Percentiles rank a stretch among this genome's conserved stretches.
phyloP scores from a whole-genome alignment of 2,329 filamentous ascomycete genomes.

The Sporothrix globosa region DNA sequence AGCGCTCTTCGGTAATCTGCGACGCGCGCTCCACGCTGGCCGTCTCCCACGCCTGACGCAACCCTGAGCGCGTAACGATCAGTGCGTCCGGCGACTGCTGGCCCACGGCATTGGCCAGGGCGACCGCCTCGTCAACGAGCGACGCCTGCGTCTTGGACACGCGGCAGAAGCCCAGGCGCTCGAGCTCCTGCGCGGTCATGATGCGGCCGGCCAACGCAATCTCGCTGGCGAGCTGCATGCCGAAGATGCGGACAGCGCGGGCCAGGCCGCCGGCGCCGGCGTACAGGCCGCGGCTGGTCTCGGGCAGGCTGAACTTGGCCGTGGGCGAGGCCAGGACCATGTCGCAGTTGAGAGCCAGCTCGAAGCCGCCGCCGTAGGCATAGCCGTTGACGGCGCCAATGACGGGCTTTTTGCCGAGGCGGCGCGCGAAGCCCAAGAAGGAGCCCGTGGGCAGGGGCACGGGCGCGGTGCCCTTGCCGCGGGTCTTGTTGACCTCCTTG shows the following conservation, averaged over 20 bases:
- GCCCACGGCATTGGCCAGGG: conserved; percentile 63
- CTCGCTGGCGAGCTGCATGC: conserved; percentile 70
- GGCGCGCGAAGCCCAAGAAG: conserved; percentile 49
- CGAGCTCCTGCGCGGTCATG: conserved; percentile 62
- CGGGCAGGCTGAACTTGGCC: conserved; percentile 63
- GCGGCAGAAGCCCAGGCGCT: conserved; percentile 65
- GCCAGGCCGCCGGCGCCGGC: conserved; percentile 72
- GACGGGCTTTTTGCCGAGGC: conserved; percentile 62
- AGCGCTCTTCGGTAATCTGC: conserved; percentile 37
- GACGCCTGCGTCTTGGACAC: conserved; percentile 54
- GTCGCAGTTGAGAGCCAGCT: conserved; percentile 64
- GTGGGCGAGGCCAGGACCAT: conserved; percentile 58
- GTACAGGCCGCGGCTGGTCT: conserved; percentile 71
- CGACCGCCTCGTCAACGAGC: conserved; percentile 51
- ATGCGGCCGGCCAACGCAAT: conserved; percentile 67
- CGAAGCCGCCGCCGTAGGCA: conserved; percentile 63
- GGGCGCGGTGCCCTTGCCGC: conserved; percentile 38
- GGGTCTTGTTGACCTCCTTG: conserved; percentile 49
- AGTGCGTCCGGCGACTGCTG: conserved; percentile 74
- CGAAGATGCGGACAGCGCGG: conserved; percentile 66
- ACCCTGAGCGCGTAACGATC: conserved; percentile 70
- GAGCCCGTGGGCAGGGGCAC: conserved; percentile 29
- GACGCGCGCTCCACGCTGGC: conserved; percentile 40
- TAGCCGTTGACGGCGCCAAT: conserved; percentile 66
- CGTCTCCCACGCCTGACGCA: conserved; percentile 72